Conservation (phyloP, 305 asterid genomes). For the Striga hermonthica region DNA sequence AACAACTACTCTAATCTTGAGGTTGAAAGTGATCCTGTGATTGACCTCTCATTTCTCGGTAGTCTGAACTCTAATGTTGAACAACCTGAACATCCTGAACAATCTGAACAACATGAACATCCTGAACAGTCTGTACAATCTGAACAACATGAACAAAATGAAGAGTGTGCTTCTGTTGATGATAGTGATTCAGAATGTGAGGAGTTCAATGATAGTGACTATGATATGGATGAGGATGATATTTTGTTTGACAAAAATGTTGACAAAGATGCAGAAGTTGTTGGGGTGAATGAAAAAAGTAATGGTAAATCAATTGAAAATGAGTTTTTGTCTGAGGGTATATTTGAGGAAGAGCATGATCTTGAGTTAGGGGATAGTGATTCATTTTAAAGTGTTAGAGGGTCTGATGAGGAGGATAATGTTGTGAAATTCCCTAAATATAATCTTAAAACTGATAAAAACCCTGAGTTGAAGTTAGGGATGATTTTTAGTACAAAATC, state of each 20-base stretch:
- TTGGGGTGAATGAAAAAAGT: background rate
- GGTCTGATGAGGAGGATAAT: background rate
- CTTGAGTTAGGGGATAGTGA: background rate
- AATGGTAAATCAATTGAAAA: background rate
- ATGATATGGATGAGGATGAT: slow-evolving; percentile 9
- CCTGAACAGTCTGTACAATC: background rate
- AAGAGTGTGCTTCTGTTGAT: too few relatives aligned
- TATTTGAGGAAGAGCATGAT: background rate
- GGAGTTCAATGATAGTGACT: background rate
- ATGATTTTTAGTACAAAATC: background rate
- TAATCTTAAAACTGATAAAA: background rate
- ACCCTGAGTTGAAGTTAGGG: background rate
- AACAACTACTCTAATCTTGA: background rate
- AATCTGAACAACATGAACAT: background rate
- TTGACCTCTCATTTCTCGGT: too few relatives aligned
- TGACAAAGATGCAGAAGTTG: background rate
- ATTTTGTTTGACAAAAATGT: background rate
- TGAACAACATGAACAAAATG: background rate
- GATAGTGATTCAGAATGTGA: background rate
- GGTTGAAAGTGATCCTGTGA: too few relatives aligned
- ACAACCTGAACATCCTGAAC: background rate
- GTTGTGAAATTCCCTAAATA: background rate
- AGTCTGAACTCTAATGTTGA: background rate
- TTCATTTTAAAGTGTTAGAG: background rate
- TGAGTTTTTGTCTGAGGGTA: too few relatives aligned